Base-by-base conservation (phyloP, 2,329 filamentous ascomycete species). In the Colletotrichum sojae region DNA sequence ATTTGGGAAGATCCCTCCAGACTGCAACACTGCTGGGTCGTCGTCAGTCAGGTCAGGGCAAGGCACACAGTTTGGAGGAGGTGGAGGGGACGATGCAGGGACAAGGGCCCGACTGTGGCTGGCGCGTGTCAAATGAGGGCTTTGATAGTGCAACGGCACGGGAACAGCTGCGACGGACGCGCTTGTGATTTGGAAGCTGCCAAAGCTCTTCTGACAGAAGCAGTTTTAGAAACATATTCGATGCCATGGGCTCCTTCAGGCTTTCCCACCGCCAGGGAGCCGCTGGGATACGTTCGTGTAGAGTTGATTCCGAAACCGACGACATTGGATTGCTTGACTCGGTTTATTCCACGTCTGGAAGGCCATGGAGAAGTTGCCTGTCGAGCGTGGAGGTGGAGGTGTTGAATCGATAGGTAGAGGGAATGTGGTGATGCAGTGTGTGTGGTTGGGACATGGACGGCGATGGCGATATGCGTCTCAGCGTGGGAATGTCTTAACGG, bases 151-250 rank as follows among this genome's bases (percentile, higher is more conserved):
- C 36, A 66, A 60, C 66, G 66, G 62, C 55, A 54, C 54, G 60
- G 48, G 54, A 65, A 45, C 53, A 36, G 22, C 48, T 58, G 65
- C 49, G 54, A 36, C 49, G 55, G 66, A 40, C 22, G 63, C 63
- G 63, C 45, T 61, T 63, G 56, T 67, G 56, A 70, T 62, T 67
- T 68, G 63, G 57, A 67, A 70, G 67, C 63, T 67, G 67, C 67
- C 67, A 67, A 62, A 70, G 63, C 45, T 63, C 22, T 67, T 67
- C 67, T 70, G 63, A 70, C 67, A 63, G 67, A 68, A 62, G 56
- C 63, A 61, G 67, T 70, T 70, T 70, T 62, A 68, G 55, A 70
- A 70, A 52, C 63, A 58, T 46, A 20, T 40, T 62, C 43, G n/a
- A 67, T 39, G 40, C 57, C 15, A 16, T 54, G 25, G 49, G 25